These are phyloP conservation scores for Pseudogymnoascus sp. DNA, from an alignment of 2,329 filamentous ascomycete species.

Conservation along the genomic window DNA sequence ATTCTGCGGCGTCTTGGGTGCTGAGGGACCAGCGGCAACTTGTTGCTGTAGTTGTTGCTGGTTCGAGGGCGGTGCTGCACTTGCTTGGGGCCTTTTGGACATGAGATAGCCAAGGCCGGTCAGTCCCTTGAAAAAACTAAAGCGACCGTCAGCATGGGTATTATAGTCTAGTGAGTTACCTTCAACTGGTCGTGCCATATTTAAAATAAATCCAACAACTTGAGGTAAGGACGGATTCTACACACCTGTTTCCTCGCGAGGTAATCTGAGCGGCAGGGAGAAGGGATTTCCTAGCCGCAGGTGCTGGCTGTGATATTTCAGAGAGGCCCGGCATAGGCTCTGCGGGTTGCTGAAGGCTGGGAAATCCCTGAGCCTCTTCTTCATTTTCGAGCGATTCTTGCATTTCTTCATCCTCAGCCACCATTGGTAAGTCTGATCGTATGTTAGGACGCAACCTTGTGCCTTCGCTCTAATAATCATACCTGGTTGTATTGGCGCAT, in stretches of 20 bases:
- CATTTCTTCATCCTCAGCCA: constrained; percentile 19
- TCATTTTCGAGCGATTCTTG: constrained; percentile 8
- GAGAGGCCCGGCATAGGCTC: constrained; percentile 19
- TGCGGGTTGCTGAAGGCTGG: constrained; percentile 13
- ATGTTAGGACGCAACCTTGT: constrained; percentile 11
- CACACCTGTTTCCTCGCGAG: constrained; percentile 14
- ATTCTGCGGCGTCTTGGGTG: background rate
- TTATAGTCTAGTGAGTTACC: background rate
- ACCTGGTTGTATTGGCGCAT: constrained; percentile 15
- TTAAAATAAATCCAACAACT: background rate
- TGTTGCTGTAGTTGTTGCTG: background rate
- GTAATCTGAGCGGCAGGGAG: constrained; percentile 16
- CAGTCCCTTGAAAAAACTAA: background rate
- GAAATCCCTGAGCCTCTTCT: constrained; percentile 8
- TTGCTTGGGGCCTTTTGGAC: background rate
- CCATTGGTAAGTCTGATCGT: constrained; percentile 21
- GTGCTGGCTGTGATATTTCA: constrained; percentile 12
- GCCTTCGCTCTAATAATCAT: background rate
- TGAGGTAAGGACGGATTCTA: background rate
- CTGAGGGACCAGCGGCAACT: background rate
- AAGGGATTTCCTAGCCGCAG: constrained; percentile 8
- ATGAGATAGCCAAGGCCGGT: background rate
- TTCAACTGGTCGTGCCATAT: background rate
- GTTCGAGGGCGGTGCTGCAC: background rate
- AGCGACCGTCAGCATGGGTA: background rate